Conservation (phyloP, 1,284 basidiomycete species). For the Irpex rosettiformis region DNA sequence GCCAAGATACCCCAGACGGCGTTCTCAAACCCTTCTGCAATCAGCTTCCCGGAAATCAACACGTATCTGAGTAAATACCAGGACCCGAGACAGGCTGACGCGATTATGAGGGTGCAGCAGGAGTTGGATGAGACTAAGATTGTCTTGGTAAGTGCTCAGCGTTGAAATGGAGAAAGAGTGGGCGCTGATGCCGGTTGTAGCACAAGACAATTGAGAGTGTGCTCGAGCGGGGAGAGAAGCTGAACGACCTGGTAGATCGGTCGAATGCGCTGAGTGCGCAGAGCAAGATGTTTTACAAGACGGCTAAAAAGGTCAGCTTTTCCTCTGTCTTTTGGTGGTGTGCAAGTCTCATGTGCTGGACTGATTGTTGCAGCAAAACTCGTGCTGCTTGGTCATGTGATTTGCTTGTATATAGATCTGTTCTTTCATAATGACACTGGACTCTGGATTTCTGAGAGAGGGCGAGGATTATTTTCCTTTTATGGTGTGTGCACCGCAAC, state of each 20-base stretch:
- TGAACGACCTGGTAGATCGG: slow-evolving; percentile 95
- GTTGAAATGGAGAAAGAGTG: too few species aligned
- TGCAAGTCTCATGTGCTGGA: neutral
- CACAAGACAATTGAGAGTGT: slow-evolving; percentile 99
- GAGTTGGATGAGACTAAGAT: slow-evolving; percentile 99
- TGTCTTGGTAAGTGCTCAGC: slow-evolving; percentile 72
- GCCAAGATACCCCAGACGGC: slow-evolving; percentile 73
- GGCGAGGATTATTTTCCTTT: neutral
- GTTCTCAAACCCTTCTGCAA: slow-evolving; percentile 57
- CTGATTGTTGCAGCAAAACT: slow-evolving; percentile 54
- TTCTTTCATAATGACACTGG: neutral
- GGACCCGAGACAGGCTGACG: slow-evolving; percentile 96
- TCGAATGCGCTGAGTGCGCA: slow-evolving; percentile 89
- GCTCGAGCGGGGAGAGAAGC: slow-evolving; percentile 93
- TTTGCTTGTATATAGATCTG: neutral
- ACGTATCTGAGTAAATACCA: slow-evolving; percentile 93
- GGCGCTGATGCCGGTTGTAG: slow-evolving; percentile 45
- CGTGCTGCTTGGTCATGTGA: slow-evolving; percentile 53
- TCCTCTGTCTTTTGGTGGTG: slow-evolving; percentile 13
- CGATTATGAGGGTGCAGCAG: slow-evolving; percentile 98
- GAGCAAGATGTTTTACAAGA: slow-evolving; percentile 90
- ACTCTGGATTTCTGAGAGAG: neutral
- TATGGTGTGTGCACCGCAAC: neutral
- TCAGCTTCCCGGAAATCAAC: slow-evolving; percentile 71
- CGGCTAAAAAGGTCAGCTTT: slow-evolving; percentile 75